phyloP scores from a whole-genome alignment of 306 rosid species.

The Delonix regia region DNA sequence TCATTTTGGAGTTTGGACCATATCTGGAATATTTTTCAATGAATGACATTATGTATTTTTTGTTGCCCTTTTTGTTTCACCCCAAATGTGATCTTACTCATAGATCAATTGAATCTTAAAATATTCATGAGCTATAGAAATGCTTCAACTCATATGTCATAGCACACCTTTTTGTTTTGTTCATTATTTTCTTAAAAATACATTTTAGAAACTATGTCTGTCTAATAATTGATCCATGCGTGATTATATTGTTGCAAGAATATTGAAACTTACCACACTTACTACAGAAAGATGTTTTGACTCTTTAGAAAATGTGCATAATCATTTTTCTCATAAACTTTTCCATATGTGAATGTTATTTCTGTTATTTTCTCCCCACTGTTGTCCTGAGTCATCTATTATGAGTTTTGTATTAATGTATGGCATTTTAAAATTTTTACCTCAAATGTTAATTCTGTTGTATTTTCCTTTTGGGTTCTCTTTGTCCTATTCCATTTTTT shows the following conservation, averaged over 20 bases:
- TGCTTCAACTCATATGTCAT: background rate
- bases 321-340: background rate
- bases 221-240: background rate
- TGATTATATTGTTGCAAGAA: slow-evolving; percentile 1
- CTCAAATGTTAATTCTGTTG: background rate
- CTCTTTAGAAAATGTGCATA: background rate
- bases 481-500: no score
- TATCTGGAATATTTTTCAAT: slow-evolving; percentile 8
- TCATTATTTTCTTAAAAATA: background rate
- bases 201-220: background rate
- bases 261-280: slow-evolving; percentile 12
- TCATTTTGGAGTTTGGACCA: background rate
- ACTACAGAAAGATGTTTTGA: slow-evolving; percentile 3
- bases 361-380: background rate
- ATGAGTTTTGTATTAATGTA: background rate
- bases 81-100: background rate
- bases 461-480: no score
- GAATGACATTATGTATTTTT: background rate
- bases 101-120: background rate
- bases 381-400: slow-evolving; percentile 13
- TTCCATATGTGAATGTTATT: slow-evolving; percentile 7
- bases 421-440: background rate
- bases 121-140: background rate
- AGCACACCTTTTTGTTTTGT: background rate
- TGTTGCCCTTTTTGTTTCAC: background rate